These are phyloP conservation scores for Linum tenue DNA, from an alignment of 345 rosid genomes.

Conservation along the genomic window DNA sequence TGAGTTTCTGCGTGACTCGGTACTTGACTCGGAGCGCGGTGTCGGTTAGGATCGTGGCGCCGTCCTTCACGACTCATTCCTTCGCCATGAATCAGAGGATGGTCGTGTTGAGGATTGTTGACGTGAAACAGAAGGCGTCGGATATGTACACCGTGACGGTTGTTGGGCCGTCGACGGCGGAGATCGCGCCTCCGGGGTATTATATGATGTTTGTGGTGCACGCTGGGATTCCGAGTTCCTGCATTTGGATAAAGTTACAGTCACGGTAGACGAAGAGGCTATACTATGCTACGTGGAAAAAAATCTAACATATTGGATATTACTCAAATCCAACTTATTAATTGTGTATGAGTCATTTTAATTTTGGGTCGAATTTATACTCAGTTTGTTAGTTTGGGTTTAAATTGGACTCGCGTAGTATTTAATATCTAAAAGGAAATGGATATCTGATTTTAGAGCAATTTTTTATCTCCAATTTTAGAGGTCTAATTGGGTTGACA, in stretches of 20 bases:
- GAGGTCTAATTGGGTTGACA: too few relatives aligned
- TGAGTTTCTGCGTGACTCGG: conserved; percentile 27
- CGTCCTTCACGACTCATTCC: conserved; percentile 69
- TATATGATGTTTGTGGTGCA: conserved; percentile 68
- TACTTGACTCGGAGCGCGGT: conserved; percentile 21
- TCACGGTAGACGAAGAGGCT: background rate
- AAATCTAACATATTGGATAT: too few relatives aligned
- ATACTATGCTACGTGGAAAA: background rate
- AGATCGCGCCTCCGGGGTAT: conserved; percentile 70
- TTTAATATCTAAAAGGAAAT: too few relatives aligned
- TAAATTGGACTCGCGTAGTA: too few relatives aligned
- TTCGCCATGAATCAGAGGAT: conserved; percentile 77
- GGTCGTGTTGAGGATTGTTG: conserved; percentile 41
- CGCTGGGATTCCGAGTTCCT: conserved; percentile 53
- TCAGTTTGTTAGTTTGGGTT: too few relatives aligned
- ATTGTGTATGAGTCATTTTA: too few relatives aligned
- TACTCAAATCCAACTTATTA: too few relatives aligned
- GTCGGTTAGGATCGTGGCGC: conserved; percentile 50
- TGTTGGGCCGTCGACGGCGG: conserved; percentile 41
- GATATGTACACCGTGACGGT: conserved; percentile 13
- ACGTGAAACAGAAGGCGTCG: background rate
- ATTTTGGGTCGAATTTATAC: too few relatives aligned
- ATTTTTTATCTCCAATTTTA: too few relatives aligned
- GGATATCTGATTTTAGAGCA: too few relatives aligned
- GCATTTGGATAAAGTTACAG: conserved; percentile 55